A percentile compares a stretch with the other conserved stretches of the same genome.
Conservation (phyloP, 371 early-diverging fungal species). For the Blakeslea trispora region DNA sequence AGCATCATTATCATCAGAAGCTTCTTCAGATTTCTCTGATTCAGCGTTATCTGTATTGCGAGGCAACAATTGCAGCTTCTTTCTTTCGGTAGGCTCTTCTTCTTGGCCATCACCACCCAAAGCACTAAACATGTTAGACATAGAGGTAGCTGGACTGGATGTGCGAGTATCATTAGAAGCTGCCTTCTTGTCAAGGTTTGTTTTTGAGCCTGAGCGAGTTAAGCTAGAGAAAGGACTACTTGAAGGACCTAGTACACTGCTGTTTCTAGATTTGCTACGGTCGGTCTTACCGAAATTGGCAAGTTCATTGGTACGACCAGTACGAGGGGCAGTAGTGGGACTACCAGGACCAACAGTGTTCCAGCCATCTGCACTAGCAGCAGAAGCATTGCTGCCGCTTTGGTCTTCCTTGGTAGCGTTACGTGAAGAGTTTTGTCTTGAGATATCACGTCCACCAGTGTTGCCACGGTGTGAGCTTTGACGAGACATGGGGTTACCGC, state of each 20-base stretch:
- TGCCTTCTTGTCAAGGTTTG: conserved; percentile 35
- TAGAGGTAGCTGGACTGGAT: conserved; percentile 31
- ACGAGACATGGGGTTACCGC: conserved; percentile 57
- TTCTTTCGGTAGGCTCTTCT: conserved; percentile 43
- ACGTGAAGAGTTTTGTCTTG: conserved; percentile 51
- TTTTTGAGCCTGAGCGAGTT: conserved; percentile 34
- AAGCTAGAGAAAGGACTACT: conserved; percentile 59
- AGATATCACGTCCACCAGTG: conserved; percentile 43
- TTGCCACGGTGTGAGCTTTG: conserved; percentile 56
- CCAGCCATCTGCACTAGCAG: conserved; percentile 64
- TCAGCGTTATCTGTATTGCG: conserved; percentile 25
- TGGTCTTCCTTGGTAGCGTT: conserved; percentile 3
- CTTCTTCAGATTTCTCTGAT: conserved; percentile 14
- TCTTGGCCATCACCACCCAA: conserved; percentile 50
- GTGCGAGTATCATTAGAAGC: conserved; percentile 24
- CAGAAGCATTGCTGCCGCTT: conserved; percentile 14
- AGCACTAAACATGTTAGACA: conserved; percentile 65
- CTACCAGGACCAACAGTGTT: conserved; percentile 60
- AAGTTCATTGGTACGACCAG: conserved; percentile 68
- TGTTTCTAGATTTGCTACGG: conserved; percentile 56
- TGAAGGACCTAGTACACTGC: conserved; percentile 60
- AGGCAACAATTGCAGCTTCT: conserved; percentile 46
- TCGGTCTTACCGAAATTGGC: conserved; percentile 79
- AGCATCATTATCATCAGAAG: conserved; percentile 5
- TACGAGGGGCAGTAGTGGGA: conserved; percentile 40